Conservation (phyloP, 805 yeast genomes). For the Nakazawaea wickerhamii region DNA sequence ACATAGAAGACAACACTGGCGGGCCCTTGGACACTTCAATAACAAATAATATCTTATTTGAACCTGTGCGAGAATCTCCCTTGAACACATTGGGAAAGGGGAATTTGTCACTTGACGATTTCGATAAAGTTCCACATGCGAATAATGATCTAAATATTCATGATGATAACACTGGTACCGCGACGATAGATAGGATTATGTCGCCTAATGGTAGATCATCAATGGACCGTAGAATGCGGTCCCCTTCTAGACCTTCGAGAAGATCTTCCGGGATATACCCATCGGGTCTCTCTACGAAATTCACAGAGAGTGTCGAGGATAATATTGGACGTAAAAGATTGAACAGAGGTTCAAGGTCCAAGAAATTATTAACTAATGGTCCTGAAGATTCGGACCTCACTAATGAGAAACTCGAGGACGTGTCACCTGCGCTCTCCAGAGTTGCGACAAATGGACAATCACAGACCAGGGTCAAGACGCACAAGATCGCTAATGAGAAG, state of each 20-base stretch:
- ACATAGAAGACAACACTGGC: too few relatives aligned
- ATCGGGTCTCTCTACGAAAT: neutral
- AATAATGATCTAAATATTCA: neutral
- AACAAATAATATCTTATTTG: constrained; percentile 36
- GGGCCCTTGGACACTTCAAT: neutral
- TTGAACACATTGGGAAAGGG: constrained; percentile 47
- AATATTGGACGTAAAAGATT: constrained; percentile 1
- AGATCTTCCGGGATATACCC: neutral
- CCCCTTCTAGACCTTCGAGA: neutral
- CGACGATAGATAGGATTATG: constrained; percentile 4
- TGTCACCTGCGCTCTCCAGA: constrained; percentile 11
- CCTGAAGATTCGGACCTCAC: constrained; percentile 13
- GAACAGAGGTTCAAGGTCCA: constrained; percentile 1
- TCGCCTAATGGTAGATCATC: constrained; percentile 7
- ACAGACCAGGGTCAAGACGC: constrained; percentile 13
- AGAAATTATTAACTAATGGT: neutral
- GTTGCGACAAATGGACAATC: constrained; percentile 13
- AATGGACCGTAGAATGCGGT: neutral
- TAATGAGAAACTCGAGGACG: constrained; percentile 10
- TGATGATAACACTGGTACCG: neutral
- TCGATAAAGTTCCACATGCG: constrained; percentile 13
- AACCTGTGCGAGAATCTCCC: constrained; percentile 41
- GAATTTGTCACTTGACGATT: constrained; percentile 31
- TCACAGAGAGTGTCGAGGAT: constrained; percentile 6
- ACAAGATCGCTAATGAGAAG: constrained; percentile 36